Percentiles rank a stretch among this genome's conserved stretches.
Evolutionary conservation across 192 early-diverging fungal genomes (phyloP).

Genomic region (Chytriomyces sp.): DNA sequence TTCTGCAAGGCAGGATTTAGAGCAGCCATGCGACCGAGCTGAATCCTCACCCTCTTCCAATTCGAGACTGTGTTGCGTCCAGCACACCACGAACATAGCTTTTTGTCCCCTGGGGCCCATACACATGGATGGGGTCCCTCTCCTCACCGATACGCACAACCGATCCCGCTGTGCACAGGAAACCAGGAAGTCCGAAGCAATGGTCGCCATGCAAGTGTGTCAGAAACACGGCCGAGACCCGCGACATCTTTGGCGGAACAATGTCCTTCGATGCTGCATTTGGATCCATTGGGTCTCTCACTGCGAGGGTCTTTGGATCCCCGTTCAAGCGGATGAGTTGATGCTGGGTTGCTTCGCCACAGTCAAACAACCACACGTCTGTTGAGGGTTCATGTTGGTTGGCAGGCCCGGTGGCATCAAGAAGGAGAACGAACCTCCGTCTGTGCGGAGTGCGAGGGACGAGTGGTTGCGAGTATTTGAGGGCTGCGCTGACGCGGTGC

Average conservation of each 20-base stretch:
- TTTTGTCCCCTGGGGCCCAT: conserved; percentile 54
- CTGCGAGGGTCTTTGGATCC: conserved; percentile 3
- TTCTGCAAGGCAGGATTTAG: too few relatives aligned
- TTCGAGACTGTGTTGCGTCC: conserved; percentile 30
- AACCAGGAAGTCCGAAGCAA: conserved; percentile 57
- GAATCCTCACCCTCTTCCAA: too few relatives aligned
- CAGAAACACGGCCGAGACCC: conserved; percentile 38
- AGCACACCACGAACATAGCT: conserved; percentile 50
- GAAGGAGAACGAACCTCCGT: conserved; percentile 28
- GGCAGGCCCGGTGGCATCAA: neutral
- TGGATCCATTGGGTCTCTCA: neutral
- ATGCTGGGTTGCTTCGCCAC: conserved; percentile 63
- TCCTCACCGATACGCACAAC: neutral
- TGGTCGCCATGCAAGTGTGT: conserved; percentile 66
- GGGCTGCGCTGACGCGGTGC: conserved; percentile 64
- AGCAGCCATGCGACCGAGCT: too few relatives aligned
- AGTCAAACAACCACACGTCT: conserved; percentile 57
- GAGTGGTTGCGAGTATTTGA: conserved; percentile 61
- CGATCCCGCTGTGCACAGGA: conserved; percentile 48
- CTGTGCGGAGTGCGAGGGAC: conserved; percentile 48
- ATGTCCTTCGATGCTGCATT: neutral
- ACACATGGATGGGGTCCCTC: conserved; percentile 48
- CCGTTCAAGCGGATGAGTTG: conserved; percentile 44
- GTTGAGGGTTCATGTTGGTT: neutral
- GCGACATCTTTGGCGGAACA: neutral